Conservation (phyloP, 306 rosid species). For the Vigna nakashimae region DNA sequence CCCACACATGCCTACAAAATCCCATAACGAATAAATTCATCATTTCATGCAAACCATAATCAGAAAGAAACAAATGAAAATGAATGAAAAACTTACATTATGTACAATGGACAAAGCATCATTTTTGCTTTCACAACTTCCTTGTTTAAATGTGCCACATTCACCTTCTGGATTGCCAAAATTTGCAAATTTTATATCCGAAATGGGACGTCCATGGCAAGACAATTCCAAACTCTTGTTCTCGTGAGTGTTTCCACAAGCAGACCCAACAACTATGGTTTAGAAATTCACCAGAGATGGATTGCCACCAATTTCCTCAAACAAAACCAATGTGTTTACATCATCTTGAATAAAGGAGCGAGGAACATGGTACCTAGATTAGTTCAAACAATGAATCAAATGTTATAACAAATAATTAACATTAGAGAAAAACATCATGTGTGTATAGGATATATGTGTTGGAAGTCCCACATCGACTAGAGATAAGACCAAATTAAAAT, state of each 20-base stretch:
- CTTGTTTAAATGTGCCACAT: slow-evolving; percentile 52
- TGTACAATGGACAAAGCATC: slow-evolving; percentile 42
- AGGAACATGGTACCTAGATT: slow-evolving; percentile 39
- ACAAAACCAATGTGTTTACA: slow-evolving; percentile 55
- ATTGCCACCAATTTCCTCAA: slow-evolving; percentile 67
- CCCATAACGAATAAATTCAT: background rate
- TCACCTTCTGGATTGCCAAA: slow-evolving; percentile 53
- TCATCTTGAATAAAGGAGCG: slow-evolving; percentile 51
- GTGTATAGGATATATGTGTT: too few relatives aligned
- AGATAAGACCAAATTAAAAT: too few relatives aligned
- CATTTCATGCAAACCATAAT: background rate
- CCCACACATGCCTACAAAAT: slow-evolving; percentile 48
- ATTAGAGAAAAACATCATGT: too few relatives aligned
- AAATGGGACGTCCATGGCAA: slow-evolving; percentile 51
- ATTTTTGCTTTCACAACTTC: slow-evolving; percentile 39
- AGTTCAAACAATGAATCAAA: background rate
- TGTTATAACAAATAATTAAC: too few relatives aligned
- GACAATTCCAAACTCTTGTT: slow-evolving; percentile 49
- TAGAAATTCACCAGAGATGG: slow-evolving; percentile 53
- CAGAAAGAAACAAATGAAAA: background rate
- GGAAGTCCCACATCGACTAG: too few relatives aligned
- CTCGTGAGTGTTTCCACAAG: slow-evolving; percentile 53
- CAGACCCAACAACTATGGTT: slow-evolving; percentile 40
- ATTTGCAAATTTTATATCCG: slow-evolving; percentile 54
- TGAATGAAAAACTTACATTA: slow-evolving; percentile 4